These are phyloP conservation scores for Teunomyces stri DNA, from an alignment of 805 yeast genomes.

Conservation along the genomic window DNA sequence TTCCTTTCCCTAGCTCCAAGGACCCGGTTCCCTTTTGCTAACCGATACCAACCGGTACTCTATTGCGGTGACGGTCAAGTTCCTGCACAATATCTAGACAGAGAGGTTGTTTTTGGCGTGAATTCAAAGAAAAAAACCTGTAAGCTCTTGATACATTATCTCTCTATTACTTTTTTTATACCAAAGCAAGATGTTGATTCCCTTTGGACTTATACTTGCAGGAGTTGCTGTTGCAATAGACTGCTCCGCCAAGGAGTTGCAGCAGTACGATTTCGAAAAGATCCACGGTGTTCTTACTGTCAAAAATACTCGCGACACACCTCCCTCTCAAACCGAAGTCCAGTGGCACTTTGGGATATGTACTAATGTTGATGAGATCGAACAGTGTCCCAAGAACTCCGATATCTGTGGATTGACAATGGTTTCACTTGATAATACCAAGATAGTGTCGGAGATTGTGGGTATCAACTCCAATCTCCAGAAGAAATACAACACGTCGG, in stretches of 20 bases:
- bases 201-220: conserved; percentile 3
- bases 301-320: conserved; percentile 50
- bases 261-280: conserved; percentile 40
- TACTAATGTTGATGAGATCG: conserved; percentile 42
- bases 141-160: conserved; percentile 4
- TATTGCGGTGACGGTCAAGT: neutral
- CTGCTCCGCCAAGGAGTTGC: conserved; percentile 36
- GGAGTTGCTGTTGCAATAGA: conserved; percentile 22
- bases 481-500: conserved; percentile 24
- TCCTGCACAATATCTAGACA: neutral
- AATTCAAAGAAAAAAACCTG: neutral
- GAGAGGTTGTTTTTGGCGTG: neutral
- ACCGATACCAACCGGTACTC: neutral
- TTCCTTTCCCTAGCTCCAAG: neutral
- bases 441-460: conserved; percentile 58
- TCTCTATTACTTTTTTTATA: neutral
- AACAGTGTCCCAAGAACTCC: conserved; percentile 66
- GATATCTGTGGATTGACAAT: conserved; percentile 75
- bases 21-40: neutral
- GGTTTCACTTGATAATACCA: conserved; percentile 50
- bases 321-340: conserved; percentile 66
- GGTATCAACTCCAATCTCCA: conserved; percentile 49
- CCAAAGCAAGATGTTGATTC: neutral
- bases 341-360: conserved; percentile 73
- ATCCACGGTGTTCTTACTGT: conserved; percentile 45